phyloP scores from a whole-genome alignment of 2,329 filamentous ascomycete species.

The Cercospora sojina region DNA sequence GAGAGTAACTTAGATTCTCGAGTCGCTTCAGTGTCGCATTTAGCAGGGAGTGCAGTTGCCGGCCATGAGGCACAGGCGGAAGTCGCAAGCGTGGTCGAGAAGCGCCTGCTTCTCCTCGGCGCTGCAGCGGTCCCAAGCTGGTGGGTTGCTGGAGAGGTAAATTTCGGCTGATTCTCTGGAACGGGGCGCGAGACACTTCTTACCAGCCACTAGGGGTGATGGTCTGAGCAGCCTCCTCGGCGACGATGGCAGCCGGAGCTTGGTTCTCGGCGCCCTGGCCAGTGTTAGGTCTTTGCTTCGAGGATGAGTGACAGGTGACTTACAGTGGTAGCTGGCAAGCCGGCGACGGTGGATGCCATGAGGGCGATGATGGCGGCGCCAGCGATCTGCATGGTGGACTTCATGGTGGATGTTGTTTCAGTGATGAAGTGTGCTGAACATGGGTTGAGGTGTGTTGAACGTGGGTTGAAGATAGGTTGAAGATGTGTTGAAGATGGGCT shows the following conservation, averaged over 20 bases:
- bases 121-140: constrained; percentile 12
- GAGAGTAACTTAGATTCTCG: neutral
- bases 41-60: constrained; percentile 15
- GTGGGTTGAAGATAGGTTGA: no score
- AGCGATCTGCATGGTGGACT: constrained; percentile 1
- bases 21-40: neutral
- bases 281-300: neutral
- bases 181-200: neutral
- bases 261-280: neutral
- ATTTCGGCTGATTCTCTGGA: neutral
- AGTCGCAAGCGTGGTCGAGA: constrained; percentile 15
- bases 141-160: constrained; percentile 3
- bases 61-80: constrained; percentile 9
- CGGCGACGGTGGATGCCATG: neutral
- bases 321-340: neutral
- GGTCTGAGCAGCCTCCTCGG: neutral
- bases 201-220: constrained; percentile 1
- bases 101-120: constrained; percentile 8
- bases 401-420: neutral
- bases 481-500: neutral
- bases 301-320: neutral
- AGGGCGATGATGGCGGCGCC: neutral
- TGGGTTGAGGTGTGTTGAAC: neutral
- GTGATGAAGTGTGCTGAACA: neutral
- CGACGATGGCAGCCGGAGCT: neutral